Percentiles rank a stretch among this genome's conserved stretches.
These are phyloP conservation scores for Pelargonium australe DNA, from an alignment of 441 rosid species.

Conservation along the genomic window DNA sequence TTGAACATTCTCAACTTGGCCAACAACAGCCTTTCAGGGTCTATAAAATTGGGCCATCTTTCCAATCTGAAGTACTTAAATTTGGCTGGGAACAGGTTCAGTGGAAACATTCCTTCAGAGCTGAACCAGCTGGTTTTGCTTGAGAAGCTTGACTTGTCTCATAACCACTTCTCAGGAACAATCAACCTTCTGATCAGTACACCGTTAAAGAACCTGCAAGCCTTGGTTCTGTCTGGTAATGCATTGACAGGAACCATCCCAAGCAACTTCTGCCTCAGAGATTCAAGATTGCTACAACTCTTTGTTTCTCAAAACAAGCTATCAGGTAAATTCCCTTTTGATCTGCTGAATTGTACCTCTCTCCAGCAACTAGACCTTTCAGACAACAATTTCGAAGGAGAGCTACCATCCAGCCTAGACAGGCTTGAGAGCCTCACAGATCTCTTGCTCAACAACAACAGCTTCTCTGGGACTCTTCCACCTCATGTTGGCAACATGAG, in stretches of 20 bases:
- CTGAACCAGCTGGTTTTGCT: conserved; percentile 52
- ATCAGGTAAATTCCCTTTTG: conserved; percentile 61
- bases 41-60: conserved; percentile 51
- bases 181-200: conserved; percentile 32
- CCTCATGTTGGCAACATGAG: conserved; percentile 62
- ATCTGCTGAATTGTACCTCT: conserved; percentile 50
- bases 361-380: conserved; percentile 59
- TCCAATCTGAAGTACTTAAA: conserved; percentile 51
- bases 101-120: conserved; percentile 52
- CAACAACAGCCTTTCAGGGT: conserved; percentile 64
- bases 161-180: conserved; percentile 58
- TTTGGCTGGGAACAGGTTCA: conserved; percentile 49
- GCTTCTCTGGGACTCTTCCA: conserved; percentile 61
- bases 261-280: conserved; percentile 44
- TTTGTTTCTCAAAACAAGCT: conserved; percentile 47
- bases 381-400: conserved; percentile 48
- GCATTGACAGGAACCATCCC: conserved; percentile 53
- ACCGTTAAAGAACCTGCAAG: conserved; percentile 40
- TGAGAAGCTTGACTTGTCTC: conserved; percentile 53
- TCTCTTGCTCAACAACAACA: conserved; percentile 57
- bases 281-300: conserved; percentile 47
- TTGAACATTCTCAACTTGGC: conserved; percentile 59
- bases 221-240: conserved; percentile 46
- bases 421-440: conserved; percentile 48
- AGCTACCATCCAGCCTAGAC: conserved; percentile 47